Evolutionary conservation across 306 rosid species (phyloP), one percentile per base, ranked within the genome.

Genomic region (Ammopiptanthus mongolicus): DNA sequence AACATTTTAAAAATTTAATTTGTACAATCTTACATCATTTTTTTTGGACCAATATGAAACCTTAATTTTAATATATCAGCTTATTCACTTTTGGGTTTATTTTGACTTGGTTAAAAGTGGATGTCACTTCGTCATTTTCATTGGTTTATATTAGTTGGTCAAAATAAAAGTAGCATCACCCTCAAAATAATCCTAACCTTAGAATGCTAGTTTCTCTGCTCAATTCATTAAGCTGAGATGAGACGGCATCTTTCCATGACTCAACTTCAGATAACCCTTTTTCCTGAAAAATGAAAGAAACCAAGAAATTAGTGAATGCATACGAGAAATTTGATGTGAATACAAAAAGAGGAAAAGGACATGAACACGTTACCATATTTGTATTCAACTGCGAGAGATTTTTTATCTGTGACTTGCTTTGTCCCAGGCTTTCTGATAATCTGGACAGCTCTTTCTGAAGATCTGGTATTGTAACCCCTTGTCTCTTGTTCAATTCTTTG

Each of bases 401-500:
- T 58, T 76, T 81, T 19, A 89, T 84, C 69, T 84, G 90, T 36
- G 69, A 58, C 55, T 81, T 91, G 82, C 88, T 85, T 78, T 84
- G 80, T 76, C 65, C 92, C 77, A 93, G 11, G 74, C 84, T 80
- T 75, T 83, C 77, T 69, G 88, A 89, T 42, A 91, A 48, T 78
- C 71, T 88, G 7, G 70, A 71, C 34, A 91, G 72, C 82, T 88
- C 92, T 53, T 83, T 89, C 62, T 90, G 93, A 25, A 91, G 82
- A 62, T 86, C 87, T 0, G 92, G 92, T 61, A 88, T 66, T 12
- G 79, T 65, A 48, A 68, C 82, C 3, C 75, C 84, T 74, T 84
- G 93, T 81, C 79, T 88, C 59, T 75, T 80, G 69, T 85, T 88
- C 79, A 87, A 71, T 76, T 91, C 98, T 81, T 91, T 89, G 83